Base-by-base conservation (phyloP, 192 early-diverging fungal species). In the Phlyctochytrium planicorne region DNA sequence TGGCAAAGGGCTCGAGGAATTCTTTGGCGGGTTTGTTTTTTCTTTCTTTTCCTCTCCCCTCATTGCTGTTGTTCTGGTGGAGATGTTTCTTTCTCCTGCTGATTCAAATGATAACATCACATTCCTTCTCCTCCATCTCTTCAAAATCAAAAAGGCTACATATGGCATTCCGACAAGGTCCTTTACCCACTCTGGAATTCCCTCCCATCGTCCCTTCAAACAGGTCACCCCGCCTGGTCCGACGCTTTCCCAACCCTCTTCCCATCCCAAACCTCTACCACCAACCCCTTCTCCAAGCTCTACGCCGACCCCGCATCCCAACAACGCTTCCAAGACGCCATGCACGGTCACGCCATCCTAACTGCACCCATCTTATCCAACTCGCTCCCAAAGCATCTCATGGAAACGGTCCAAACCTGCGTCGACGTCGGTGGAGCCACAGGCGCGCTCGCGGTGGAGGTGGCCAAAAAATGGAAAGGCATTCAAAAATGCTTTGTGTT, bases 191-290 rank as follows among this genome's bases (percentile, higher is more conserved):
- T 72, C 25, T 72, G 63, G 63, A 29, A 57, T 27, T 4, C 16
- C 55, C 16, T 57, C 6, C 16, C 55, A 25, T 12, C 10, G 27
- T 57, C 55, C 2, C 66, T 70, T 1, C 17, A 30, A 16, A 60
- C 67, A 31, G 71, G 71, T 14, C 6, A 2, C n/a, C 37, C 71
- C 20, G 60, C 47, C 65, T 72, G 71, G 71, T 50, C 25, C 3
- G 71, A 59, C 52, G 66, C 71, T 6, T 72, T 72, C 55, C 66
- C 66, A 2, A 35, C 33, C 25, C 57, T 61, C 24, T 50, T 29
- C 20, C 55, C 55, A 29, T 57, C 55, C 55, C 12, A 10, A 29
- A 6, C 55, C 55, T 47, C 56, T 30, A 69, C 63, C 62, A 37
- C 57, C 1, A 29, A 40, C 55, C 50, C 56, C 34, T 72, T 72